phyloP scores from a whole-genome alignment of 495 filamentous ascomycete genomes.

The Penicillium bialowiezense region DNA sequence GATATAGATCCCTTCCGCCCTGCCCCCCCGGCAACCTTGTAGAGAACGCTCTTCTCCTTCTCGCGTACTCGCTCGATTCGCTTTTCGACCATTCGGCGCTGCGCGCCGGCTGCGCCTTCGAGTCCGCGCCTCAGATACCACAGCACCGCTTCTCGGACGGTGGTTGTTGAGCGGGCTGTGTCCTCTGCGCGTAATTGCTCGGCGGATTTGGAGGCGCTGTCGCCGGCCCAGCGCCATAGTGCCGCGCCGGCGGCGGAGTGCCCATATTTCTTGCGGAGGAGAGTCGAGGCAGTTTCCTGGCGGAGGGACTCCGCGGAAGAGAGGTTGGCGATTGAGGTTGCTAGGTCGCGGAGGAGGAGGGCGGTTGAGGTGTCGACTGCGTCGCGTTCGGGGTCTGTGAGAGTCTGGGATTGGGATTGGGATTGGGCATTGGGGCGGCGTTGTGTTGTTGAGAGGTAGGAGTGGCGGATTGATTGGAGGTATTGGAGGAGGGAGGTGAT shows the following conservation, averaged over 20 bases:
- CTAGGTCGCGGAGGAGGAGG: constrained; percentile 76
- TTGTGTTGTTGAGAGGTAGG: constrained; percentile 80
- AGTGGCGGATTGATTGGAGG: constrained; percentile 77
- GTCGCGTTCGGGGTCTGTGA: constrained; percentile 70
- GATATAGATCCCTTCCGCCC: not conserved
- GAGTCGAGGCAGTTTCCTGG: constrained; percentile 61
- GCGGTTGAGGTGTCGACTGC: constrained; percentile 83
- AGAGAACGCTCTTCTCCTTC: constrained; percentile 81
- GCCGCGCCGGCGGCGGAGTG: constrained; percentile 24
- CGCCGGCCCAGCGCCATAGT: constrained; percentile 68
- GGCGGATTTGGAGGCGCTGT: constrained; percentile 43
- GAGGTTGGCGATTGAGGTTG: constrained; percentile 70
- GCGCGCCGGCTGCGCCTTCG: constrained; percentile 70
- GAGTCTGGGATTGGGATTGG: constrained; percentile 28
- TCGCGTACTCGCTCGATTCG: constrained; percentile 79
- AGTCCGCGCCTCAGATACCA: constrained; percentile 75
- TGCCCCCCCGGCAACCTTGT: constrained; percentile 46
- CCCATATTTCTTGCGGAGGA: constrained; percentile 68
- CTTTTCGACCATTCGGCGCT: constrained; percentile 89
- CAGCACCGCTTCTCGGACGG: constrained; percentile 74
- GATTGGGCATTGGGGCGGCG: constrained; percentile 33
- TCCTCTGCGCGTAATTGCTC: constrained; percentile 73
- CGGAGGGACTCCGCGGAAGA: constrained; percentile 79
- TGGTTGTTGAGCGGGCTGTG: constrained; percentile 52
- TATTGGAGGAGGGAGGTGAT: constrained; percentile 72